phyloP scores from a whole-genome alignment of 768 basidiomycete genomes.

The Daedaleopsis sinensis region DNA sequence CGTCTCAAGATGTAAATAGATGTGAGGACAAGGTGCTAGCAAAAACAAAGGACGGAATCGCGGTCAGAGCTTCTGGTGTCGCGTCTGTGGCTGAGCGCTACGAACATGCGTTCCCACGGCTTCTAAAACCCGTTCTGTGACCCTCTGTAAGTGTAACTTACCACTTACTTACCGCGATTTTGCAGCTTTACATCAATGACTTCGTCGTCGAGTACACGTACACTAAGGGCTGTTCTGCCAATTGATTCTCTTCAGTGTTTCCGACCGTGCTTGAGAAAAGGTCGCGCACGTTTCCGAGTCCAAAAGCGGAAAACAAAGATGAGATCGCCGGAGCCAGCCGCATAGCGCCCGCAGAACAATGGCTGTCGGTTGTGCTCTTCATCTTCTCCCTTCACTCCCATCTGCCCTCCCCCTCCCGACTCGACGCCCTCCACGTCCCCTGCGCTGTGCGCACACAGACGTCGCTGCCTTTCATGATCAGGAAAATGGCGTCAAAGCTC shows the following conservation, averaged over 20 bases:
- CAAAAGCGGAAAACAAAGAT: conserved; percentile 11
- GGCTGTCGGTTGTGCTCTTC: conserved; percentile 8
- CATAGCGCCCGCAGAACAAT: conserved; percentile 22
- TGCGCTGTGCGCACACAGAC: conserved; percentile 16
- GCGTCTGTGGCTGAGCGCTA: no score
- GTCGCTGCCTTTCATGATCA: conserved; percentile 29
- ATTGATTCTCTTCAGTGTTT: no score
- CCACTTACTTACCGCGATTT: no score
- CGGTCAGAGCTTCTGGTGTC: no score
- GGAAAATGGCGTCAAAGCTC: conserved; percentile 37
- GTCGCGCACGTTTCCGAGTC: conserved; percentile 7
- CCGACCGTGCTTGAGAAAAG: conserved; percentile 5
- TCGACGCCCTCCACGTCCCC: conserved; percentile 9
- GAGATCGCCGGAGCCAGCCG: conserved; percentile 12
- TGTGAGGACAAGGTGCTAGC: no score
- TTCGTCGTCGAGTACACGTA: no score
- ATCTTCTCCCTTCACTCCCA: conserved; percentile 2
- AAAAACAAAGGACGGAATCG: no score
- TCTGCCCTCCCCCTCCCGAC: conserved; percentile 5
- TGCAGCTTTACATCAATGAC: no score
- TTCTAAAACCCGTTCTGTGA: no score
- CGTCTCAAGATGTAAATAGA: background rate
- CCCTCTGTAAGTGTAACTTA: no score
- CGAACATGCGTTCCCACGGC: no score
- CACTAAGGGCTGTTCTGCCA: no score